Evolutionary conservation across 257 asterid species (phyloP), one percentile per base, ranked within the genome.

Genomic region (Hygrophila difformis): DNA sequence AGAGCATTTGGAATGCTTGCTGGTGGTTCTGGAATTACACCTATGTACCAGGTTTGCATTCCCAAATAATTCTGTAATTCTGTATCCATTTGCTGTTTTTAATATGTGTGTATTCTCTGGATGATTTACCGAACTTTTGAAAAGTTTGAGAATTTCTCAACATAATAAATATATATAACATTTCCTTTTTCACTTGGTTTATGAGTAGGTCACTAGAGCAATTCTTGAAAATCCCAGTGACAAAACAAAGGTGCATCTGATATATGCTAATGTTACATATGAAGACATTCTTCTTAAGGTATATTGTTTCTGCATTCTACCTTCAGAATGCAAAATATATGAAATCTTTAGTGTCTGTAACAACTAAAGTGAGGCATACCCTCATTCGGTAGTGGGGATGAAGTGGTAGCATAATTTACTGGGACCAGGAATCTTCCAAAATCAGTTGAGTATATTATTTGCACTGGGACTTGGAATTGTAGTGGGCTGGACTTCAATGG

Each of bases 201-300:
- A 6, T 34, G 40, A 39, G 12, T 51, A 87, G 96, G 96, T 87
- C 65, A 49, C 94, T 18, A 61, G 94, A 64, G 93, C 91, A 48
- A 74, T 87, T 65, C 73, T 87, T 18, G 96, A 87, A 61, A 79
- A 87, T 56, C 87, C 93, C 28, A 68, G 44, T 14, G 94, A 87
- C 72, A 69, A 43, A 23, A 87, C 96, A 12, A 79, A 53, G 60
- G 84, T 87, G 73, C 78, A 77, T 66, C 77, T 87, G 56, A 79
- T 87, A 41, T 87, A 87, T 64, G 96, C 96, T 59, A 87, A 87
- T 59, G 93, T 87, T 55, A 72, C 84, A 13, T 39, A 45, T 6
- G 94, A 87, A 12, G 96, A 87, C 68, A 82, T 87, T 66, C 80
- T 87, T 51, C 37, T 87, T 28, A 87, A 82, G 94, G 94, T 87